phyloP scores from a whole-genome alignment of 2,329 filamentous ascomycete species.

The Aspergillus uvarum region DNA sequence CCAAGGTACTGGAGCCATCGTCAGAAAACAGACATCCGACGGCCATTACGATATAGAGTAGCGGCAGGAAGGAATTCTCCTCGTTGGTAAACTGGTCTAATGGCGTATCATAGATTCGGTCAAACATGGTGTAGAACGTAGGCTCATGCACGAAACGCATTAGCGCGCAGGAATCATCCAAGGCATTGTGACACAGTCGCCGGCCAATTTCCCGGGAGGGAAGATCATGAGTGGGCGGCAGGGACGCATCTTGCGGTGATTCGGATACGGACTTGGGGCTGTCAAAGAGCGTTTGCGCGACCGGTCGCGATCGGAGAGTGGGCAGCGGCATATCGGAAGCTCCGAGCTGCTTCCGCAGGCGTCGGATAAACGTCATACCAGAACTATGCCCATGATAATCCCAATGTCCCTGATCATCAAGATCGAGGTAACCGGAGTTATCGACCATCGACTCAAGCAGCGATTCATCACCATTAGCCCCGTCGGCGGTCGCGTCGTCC shows the following conservation, averaged over 20 bases:
- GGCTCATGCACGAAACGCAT: constrained; percentile 78
- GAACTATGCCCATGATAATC: constrained; percentile 95
- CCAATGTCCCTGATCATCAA: constrained; percentile 88
- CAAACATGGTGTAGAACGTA: constrained; percentile 73
- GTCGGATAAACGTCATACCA: constrained; percentile 80
- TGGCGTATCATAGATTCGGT: constrained; percentile 72
- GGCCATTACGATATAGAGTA: constrained; percentile 69
- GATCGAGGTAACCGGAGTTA: constrained; percentile 82
- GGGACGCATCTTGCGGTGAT: constrained; percentile 61
- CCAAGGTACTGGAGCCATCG: constrained; percentile 51
- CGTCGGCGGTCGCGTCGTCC: constrained; percentile 27
- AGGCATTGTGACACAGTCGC: constrained; percentile 58
- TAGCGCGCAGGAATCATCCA: constrained; percentile 63
- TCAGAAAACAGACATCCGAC: constrained; percentile 72
- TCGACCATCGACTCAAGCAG: constrained; percentile 93
- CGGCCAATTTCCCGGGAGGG: constrained; percentile 62
- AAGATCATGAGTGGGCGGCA: constrained; percentile 62
- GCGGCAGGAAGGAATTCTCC: constrained; percentile 67
- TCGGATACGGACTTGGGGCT: constrained; percentile 65
- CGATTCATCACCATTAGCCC: constrained; percentile 60
- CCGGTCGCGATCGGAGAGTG: constrained; percentile 48
- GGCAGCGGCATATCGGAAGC: constrained; percentile 59
- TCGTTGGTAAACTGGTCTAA: constrained; percentile 62
- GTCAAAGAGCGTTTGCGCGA: constrained; percentile 63
- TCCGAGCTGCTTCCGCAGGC: constrained; percentile 84